Evolutionary conservation across 2,329 filamentous ascomycete species (phyloP).

Genomic region (Amauroascus verrucosus): DNA sequence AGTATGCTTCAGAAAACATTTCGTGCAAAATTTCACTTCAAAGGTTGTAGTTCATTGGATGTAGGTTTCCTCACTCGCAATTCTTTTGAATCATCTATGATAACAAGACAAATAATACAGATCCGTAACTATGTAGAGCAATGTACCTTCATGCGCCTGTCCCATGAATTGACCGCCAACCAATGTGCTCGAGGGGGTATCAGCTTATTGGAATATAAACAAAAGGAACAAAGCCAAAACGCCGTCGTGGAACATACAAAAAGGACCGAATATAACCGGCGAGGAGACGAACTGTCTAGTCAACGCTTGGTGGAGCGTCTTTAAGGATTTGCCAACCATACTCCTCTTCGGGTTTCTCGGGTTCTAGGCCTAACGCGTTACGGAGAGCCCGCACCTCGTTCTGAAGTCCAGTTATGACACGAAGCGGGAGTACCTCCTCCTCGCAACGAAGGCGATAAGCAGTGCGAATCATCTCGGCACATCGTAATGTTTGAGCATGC

Average conservation of each 20-base stretch:
- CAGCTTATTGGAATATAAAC: background rate
- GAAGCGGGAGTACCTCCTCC: slow-evolving; percentile 38
- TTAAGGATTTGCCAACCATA: slow-evolving; percentile 42
- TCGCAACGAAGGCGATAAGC: slow-evolving; percentile 40
- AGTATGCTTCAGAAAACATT: too few species aligned
- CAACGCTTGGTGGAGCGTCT: slow-evolving; percentile 21
- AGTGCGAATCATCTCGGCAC: slow-evolving; percentile 41
- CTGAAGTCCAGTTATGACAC: slow-evolving; percentile 38
- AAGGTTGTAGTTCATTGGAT: too few species aligned
- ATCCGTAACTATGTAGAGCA: background rate
- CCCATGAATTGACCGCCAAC: background rate
- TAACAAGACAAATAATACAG: background rate
- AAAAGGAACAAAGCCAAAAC: background rate
- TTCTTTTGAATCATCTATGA: too few species aligned
- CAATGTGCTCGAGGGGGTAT: slow-evolving; percentile 8
- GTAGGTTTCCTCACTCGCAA: too few species aligned
- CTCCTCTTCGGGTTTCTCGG: slow-evolving; percentile 41
- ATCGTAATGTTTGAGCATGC: slow-evolving; percentile 39
- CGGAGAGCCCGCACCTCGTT: slow-evolving; percentile 41
- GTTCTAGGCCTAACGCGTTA: slow-evolving; percentile 39
- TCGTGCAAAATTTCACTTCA: too few species aligned
- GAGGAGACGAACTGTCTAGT: too few species aligned
- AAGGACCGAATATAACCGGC: too few species aligned
- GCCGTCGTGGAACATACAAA: background rate
- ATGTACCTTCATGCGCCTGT: background rate